Conservation (phyloP, 345 rosid genomes). For the Euphorbia tirucalli region DNA sequence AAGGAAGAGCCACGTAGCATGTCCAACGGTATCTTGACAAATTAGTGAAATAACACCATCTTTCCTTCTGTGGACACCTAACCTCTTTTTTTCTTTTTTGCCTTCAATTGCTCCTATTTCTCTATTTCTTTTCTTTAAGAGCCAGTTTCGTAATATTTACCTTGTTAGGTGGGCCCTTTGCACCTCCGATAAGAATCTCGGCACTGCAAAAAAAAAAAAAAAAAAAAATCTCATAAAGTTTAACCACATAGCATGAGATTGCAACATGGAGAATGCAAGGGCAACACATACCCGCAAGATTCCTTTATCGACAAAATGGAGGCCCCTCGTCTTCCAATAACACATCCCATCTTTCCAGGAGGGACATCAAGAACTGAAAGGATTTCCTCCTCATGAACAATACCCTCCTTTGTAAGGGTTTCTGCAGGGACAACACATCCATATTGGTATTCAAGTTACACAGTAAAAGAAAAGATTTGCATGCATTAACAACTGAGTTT, state of each 20-base stretch:
- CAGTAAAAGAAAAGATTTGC: neutral
- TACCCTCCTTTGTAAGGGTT: conserved; percentile 38
- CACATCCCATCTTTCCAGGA: conserved; percentile 82
- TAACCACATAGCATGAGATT: neutral
- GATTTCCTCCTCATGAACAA: conserved; percentile 65
- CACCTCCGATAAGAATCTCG: conserved; percentile 75
- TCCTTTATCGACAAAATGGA: conserved; percentile 73
- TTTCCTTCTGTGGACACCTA: no score
- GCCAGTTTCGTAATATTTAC: conserved; percentile 35
- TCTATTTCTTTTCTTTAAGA: no score
- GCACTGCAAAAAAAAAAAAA: conserved; percentile 49
- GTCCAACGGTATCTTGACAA: no score
- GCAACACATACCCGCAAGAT: conserved; percentile 66
- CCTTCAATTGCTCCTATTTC: no score
- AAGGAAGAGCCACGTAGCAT: no score
- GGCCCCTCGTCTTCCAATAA: conserved; percentile 86
- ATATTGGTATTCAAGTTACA: conserved; percentile 9
- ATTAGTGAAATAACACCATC: no score
- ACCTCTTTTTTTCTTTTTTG: no score
- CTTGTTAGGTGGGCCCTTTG: conserved; percentile 93
- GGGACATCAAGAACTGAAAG: conserved; percentile 85
- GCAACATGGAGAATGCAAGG: neutral
- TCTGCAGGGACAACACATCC: conserved; percentile 36
- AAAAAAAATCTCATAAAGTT: no score
- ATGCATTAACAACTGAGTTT: neutral